Evolutionary conservation across 2,329 filamentous ascomycete genomes (phyloP).

Genomic region (Aurifilum marmelostoma): DNA sequence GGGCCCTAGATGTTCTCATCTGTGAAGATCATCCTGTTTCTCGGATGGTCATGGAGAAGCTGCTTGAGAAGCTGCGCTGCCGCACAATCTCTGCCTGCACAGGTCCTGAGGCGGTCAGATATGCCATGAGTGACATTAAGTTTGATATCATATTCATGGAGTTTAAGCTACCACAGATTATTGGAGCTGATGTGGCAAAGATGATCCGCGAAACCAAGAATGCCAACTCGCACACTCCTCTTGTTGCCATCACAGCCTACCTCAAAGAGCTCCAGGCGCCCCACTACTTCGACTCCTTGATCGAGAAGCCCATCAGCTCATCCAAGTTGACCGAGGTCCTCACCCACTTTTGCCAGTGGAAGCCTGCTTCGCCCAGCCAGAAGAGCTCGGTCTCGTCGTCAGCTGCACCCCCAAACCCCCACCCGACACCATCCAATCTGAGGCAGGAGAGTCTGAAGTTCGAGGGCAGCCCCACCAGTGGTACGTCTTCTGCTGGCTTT

Average conservation of each 20-base stretch:
- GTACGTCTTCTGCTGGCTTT: slow-evolving; percentile 66
- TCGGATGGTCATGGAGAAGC: slow-evolving; percentile 96
- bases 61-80: slow-evolving; percentile 92
- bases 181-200: slow-evolving; percentile 89
- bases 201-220: slow-evolving; percentile 99
- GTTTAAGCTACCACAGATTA: slow-evolving; percentile 92
- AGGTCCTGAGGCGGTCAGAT: slow-evolving; percentile 88
- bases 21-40: slow-evolving; percentile 98
- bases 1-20: slow-evolving; percentile 90
- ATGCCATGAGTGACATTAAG: slow-evolving; percentile 95
- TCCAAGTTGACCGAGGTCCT: slow-evolving; percentile 89
- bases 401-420: slow-evolving; percentile 59
- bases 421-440: slow-evolving; percentile 65
- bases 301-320: slow-evolving; percentile 95
- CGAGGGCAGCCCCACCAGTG: slow-evolving; percentile 85
- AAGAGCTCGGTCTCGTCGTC: slow-evolving; percentile 48
- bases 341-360: slow-evolving; percentile 90
- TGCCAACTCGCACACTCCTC: slow-evolving; percentile 89
- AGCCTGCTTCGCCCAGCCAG: slow-evolving; percentile 64
- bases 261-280: slow-evolving; percentile 95
- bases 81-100: slow-evolving; percentile 90
- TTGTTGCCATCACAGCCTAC: slow-evolving; percentile 95
- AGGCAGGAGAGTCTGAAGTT: slow-evolving; percentile 65
- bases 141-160: slow-evolving; percentile 99
- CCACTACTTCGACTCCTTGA: slow-evolving; percentile 92